Evolutionary conservation across 345 rosid species (phyloP).

Genomic region (Carallia pectinifolia): DNA sequence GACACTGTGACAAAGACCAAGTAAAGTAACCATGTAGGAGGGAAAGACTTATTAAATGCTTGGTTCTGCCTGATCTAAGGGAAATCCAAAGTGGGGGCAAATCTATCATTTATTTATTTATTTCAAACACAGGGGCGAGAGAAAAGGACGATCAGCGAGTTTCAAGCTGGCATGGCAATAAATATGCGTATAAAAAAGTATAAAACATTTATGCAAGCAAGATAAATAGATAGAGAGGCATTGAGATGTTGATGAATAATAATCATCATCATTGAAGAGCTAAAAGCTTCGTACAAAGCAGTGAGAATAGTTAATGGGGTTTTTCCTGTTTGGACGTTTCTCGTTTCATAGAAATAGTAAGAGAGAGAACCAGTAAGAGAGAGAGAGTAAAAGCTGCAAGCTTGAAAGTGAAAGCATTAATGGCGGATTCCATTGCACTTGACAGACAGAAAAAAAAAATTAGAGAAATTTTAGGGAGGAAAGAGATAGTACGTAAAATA

Average conservation of each 20-base stretch:
- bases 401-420: conserved; percentile 51
- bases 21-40: background rate
- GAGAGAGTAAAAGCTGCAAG: conserved; percentile 25
- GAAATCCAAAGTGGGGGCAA: conserved; percentile 23
- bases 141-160: conserved; percentile 51
- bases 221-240: conserved; percentile 3
- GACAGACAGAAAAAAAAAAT: background rate
- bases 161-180: conserved; percentile 57
- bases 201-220: conserved; percentile 6
- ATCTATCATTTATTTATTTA: conserved; percentile 6
- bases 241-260: conserved; percentile 17
- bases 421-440: conserved; percentile 39
- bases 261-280: background rate
- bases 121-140: conserved; percentile 3
- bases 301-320: conserved; percentile 27
- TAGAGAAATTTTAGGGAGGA: conserved; percentile 26
- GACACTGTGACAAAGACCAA: background rate
- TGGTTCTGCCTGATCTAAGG: conserved; percentile 38
- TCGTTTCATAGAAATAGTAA: conserved; percentile 9
- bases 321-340: conserved; percentile 17
- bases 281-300: conserved; percentile 21
- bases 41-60: conserved; percentile 30
- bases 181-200: conserved; percentile 11
- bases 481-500: conserved; percentile 34
- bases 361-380: conserved; percentile 9